Base-by-base conservation (phyloP, 768 basidiomycete genomes). In the Leccinum sublutescens region DNA sequence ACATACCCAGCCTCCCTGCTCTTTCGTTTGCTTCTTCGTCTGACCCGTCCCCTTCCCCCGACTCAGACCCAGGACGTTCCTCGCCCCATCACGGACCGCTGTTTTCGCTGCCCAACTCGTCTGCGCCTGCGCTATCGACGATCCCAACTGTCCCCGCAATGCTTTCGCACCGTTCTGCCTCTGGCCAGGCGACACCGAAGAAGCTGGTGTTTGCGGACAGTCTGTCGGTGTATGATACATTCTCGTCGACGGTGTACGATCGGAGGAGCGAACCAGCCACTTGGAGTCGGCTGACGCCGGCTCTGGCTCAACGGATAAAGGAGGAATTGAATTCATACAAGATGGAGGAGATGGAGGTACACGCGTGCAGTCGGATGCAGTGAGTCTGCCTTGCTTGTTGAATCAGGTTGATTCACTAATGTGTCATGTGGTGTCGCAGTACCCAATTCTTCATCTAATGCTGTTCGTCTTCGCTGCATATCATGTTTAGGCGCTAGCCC, bases 341-440 rank as follows among this genome's bases (percentile, higher is more conserved):
- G 82, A 93, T 98, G 91, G 95, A 96, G 76, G 95, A 98, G 78
- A 98, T 99, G 96, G 93, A 95, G 73, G 95, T 99, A 62, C 96
- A 98, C 75, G 91, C 91, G 66, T 80, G 89, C 52, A 95, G 93
- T 75, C 87, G 93, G 74, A 85, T 91, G 67, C 88, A 97, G 92
- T 94, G 72, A 65, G 92, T 85, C 43, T 52, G 56, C 54, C 49
- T 59, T 53, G 43, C 55, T 1, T 1, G 14, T 15, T 4, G 10
- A 14, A 11, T 38, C 11, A 25, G 11, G 23, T 27, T 2, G 7
- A 1, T 5, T 1, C n/a, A 5, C 59, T 60, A 31, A 70, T 33
- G 52, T n/a, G 43, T 38, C 17, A 0, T 38, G 34, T 14, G 7
- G 54, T 21, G 29, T 55, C 54, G 50, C 66, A 92, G 91, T 79